Evolutionary conservation across 2,329 filamentous ascomycete genomes (phyloP).

Genomic region (Penicillium sp.): DNA sequence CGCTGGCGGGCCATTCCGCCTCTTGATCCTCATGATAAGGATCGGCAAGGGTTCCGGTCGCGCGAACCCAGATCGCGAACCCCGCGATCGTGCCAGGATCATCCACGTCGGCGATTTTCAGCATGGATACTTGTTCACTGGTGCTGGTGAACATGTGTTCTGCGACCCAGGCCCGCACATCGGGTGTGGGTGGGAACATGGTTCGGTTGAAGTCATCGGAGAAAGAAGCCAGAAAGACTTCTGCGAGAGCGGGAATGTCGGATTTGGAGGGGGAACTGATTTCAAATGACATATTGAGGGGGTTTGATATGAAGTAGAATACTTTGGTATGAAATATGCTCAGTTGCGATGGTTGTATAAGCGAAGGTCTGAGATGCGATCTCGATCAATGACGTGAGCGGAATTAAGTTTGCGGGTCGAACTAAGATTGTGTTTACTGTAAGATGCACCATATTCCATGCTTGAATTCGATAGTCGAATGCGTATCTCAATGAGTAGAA

Average conservation of each 20-base stretch:
- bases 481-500: too few species aligned
- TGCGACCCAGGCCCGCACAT: conserved; percentile 19
- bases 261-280: conserved; percentile 9
- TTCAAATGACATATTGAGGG: conserved; percentile 20
- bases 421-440: too few species aligned
- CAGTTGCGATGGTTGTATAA: too few species aligned
- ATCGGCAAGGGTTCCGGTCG: conserved; percentile 6
- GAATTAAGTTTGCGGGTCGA: too few species aligned
- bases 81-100: conserved; percentile 12
- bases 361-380: too few species aligned
- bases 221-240: conserved; percentile 24
- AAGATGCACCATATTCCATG: too few species aligned
- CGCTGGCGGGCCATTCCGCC: conserved; percentile 14
- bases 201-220: conserved; percentile 15
- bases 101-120: conserved; percentile 11
- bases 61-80: conserved; percentile 25
- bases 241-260: conserved; percentile 17
- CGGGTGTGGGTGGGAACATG: conserved; percentile 23
- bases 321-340: too few species aligned
- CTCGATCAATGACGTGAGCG: too few species aligned
- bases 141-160: conserved; percentile 3
- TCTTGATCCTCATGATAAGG: conserved; percentile 5
- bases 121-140: conserved; percentile 7
- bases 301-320: too few species aligned
- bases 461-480: too few species aligned